These are phyloP conservation scores for Chamaecyparis obtusa DNA, from an alignment of 75 land plant genomes.

Conservation along the genomic window DNA sequence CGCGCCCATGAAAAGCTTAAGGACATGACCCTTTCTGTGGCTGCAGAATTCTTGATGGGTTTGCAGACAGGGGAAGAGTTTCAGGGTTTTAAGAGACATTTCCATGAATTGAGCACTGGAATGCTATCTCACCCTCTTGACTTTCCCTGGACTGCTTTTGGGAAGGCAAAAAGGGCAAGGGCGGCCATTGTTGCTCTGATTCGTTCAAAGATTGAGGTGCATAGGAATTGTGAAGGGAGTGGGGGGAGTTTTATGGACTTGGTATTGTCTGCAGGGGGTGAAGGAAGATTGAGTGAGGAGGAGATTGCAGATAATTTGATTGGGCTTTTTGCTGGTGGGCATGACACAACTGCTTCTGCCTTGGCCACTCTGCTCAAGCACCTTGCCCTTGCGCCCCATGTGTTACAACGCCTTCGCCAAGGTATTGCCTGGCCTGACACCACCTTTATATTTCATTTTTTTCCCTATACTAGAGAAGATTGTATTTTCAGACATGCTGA, in stretches of 20 bases:
- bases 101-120: neutral
- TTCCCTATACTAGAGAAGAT: no score
- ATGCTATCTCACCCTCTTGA: slow-evolving; percentile 3
- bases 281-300: neutral
- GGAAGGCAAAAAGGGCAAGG: slow-evolving; percentile 3
- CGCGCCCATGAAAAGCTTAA: neutral
- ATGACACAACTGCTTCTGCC: slow-evolving; percentile 30
- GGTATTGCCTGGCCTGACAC: no score
- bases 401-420: neutral
- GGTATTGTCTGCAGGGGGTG: neutral
- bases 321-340: slow-evolving; percentile 18
- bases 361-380: slow-evolving; percentile 17
- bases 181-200: neutral
- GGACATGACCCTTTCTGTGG: neutral
- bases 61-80: slow-evolving; percentile 7
- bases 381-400: neutral
- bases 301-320: slow-evolving; percentile 10
- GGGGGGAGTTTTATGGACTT: neutral
- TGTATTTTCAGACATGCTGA: no score
- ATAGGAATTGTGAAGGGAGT: neutral
- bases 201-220: neutral
- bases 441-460: no score
- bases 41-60: slow-evolving; percentile 4
- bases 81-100: neutral
- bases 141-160: slow-evolving; percentile 1